Evolutionary conservation across 768 basidiomycete genomes (phyloP), one percentile per base, ranked within the genome.

Genomic region (Chalciporus piperatus): DNA sequence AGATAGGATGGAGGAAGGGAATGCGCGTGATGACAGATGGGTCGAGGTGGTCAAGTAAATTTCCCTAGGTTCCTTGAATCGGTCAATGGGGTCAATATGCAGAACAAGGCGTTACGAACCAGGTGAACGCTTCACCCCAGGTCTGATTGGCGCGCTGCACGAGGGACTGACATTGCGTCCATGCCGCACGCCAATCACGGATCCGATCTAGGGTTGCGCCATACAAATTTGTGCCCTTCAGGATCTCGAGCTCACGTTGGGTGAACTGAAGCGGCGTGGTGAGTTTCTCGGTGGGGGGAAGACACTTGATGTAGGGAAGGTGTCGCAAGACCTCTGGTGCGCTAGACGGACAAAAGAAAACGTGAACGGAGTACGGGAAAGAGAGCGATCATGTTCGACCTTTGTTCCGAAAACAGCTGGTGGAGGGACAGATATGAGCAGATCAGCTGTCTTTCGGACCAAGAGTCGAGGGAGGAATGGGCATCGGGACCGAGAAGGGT

Each of bases 11-110:
- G 83, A 82, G 0, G 94, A 97, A 0, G 94, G 91, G 62, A 97
- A 98, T 0, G 92, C 89, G 46, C 95, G 82, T 1, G 94, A 95
- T 1, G 91, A 91, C 33, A 92, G 72, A 62, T 90, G 84, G 0
- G 88, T 92, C 6, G 85, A 74, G 1, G 88, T 83, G 1, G 80
- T 77, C 3, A 90, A 72, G 65, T 89, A 95, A 22, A 70, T 64
- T 22, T 85, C 79, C 89, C 92, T 94, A 48, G 35, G 30, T 39
- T n/a, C 23, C 30, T 48, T 47, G 50, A 50, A 42, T 57, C 30
- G 13, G 30, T 32, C 30, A 32, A 32, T 13, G 30, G 11, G 8
- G 11, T 13, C 30, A 4, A 4, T 4, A 4, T 12, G 30, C 10
- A 12, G 48, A 51, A 19, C 44, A 51, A 87, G 6, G 1, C 56